Conservation (phyloP, 75 land plant species). For the Sequoiadendron giganteum region DNA sequence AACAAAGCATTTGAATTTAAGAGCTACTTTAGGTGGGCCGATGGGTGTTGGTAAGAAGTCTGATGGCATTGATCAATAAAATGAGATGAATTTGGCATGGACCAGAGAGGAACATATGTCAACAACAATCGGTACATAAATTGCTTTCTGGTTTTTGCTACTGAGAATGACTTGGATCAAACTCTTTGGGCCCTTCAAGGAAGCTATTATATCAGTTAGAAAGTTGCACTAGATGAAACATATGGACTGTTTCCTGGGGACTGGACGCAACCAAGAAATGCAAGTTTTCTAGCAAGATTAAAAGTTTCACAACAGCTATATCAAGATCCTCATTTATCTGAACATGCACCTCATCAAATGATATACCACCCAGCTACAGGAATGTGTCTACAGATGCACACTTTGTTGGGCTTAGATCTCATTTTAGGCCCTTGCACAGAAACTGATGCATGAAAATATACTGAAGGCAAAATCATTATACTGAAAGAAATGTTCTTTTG, state of each 20-base stretch:
- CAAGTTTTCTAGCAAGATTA: conserved; percentile 34
- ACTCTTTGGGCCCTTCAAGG: conserved; percentile 76
- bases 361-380: conserved; percentile 63
- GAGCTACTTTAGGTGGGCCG: too few relatives aligned
- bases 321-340: conserved; percentile 31
- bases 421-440: conserved; percentile 43
- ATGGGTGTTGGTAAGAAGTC: too few relatives aligned
- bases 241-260: conserved; percentile 55
- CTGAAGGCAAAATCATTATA: conserved; percentile 22
- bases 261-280: conserved; percentile 57
- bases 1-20: too few relatives aligned
- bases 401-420: conserved; percentile 17
- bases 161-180: conserved; percentile 68
- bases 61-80: too few relatives aligned
- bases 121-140: conserved; percentile 63
- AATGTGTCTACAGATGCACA: conserved; percentile 30
- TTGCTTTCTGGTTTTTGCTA: conserved; percentile 49
- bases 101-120: conserved; percentile 40
- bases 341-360: conserved; percentile 19
- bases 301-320: conserved; percentile 51
- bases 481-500: conserved; percentile 39
- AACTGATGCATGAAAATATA: conserved; percentile 45
- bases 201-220: conserved; percentile 62
- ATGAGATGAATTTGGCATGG: conserved; percentile 55
- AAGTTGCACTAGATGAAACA: conserved; percentile 46